Evolutionary conservation across 2,329 filamentous ascomycete species (phyloP).

Genomic region (Fusarium sp.): DNA sequence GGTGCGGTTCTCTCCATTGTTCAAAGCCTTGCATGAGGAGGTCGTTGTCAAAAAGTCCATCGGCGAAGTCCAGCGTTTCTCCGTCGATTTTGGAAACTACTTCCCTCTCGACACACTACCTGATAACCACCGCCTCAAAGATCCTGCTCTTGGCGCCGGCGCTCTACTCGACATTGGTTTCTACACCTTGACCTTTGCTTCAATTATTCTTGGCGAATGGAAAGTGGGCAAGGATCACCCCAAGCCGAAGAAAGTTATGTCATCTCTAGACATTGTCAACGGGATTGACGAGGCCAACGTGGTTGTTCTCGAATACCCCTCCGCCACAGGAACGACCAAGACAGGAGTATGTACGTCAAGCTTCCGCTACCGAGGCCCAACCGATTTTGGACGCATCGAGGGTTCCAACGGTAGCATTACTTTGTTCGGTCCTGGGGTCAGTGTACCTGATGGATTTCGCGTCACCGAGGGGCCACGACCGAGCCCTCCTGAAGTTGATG

Average conservation of each 20-base stretch:
- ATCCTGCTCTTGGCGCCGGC: constrained; percentile 24
- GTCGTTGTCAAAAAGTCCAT: constrained; percentile 28
- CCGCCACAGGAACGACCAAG: constrained; percentile 4
- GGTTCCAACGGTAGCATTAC: constrained; percentile 19
- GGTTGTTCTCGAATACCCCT: constrained; percentile 5
- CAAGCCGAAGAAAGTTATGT: constrained; percentile 2
- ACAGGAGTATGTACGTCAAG: constrained; percentile 23
- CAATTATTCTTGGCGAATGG: constrained; percentile 25
- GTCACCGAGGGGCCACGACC: constrained; percentile 13
- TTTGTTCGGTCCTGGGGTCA: constrained; percentile 18
- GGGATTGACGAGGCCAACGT: constrained; percentile 22
- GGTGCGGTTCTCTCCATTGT: constrained; percentile 27
- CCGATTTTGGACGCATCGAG: constrained; percentile 18
- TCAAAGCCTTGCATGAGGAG: constrained; percentile 18
- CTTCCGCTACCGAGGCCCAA: constrained; percentile 19
- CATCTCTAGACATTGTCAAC: constrained; percentile 21
- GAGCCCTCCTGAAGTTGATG: background rate
- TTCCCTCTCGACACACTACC: constrained; percentile 5
- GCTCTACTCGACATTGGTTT: constrained; percentile 24
- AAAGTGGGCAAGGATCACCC: constrained; percentile 25
- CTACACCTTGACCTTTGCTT: constrained; percentile 19
- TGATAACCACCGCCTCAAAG: constrained; percentile 17
- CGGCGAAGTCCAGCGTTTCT: constrained; percentile 20
- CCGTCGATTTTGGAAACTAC: constrained; percentile 26
- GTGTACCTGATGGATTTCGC: constrained; percentile 21